A percentile compares a stretch with the other conserved stretches of the same genome.
Conservation (phyloP, 805 yeast genomes). For the Lipomyces sp. region DNA sequence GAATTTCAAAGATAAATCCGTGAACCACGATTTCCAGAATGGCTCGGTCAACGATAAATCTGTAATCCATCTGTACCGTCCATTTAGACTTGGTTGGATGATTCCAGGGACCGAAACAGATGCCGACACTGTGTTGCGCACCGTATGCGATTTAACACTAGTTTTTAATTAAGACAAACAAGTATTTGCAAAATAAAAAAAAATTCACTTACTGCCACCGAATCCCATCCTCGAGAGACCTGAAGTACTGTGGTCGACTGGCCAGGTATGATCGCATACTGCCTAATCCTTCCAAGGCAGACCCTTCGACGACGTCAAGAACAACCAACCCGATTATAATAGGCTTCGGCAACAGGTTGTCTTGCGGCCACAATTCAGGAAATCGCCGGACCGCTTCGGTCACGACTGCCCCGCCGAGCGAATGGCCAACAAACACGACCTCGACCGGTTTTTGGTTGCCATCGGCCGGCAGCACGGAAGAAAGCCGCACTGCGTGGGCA, state of each 20-base stretch:
- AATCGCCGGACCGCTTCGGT: constrained; percentile 54
- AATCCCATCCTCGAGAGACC: constrained; percentile 61
- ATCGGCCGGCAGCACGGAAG: neutral
- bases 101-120: constrained; percentile 76
- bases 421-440: constrained; percentile 79
- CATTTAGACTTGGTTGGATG: constrained; percentile 46
- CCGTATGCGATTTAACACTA: constrained; percentile 53
- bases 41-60: constrained; percentile 64
- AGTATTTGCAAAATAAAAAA: too few relatives aligned
- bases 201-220: constrained; percentile 65
- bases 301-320: constrained; percentile 93
- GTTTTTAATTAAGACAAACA: neutral
- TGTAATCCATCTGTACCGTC: constrained; percentile 59
- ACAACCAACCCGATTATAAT: constrained; percentile 69
- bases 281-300: constrained; percentile 72
- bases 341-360: constrained; percentile 16
- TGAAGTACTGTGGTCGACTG: constrained; percentile 67
- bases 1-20: constrained; percentile 61
- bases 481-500: constrained; percentile 46
- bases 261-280: constrained; percentile 70
- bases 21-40: constrained; percentile 85
- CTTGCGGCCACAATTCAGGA: constrained; percentile 16
- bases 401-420: constrained; percentile 88
- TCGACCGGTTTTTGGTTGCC: constrained; percentile 37
- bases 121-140: constrained; percentile 68